Evolutionary conservation across 2,329 filamentous ascomycete species (phyloP), one percentile per base, ranked within the genome.

Genomic region (Colletotrichum somersetense): DNA sequence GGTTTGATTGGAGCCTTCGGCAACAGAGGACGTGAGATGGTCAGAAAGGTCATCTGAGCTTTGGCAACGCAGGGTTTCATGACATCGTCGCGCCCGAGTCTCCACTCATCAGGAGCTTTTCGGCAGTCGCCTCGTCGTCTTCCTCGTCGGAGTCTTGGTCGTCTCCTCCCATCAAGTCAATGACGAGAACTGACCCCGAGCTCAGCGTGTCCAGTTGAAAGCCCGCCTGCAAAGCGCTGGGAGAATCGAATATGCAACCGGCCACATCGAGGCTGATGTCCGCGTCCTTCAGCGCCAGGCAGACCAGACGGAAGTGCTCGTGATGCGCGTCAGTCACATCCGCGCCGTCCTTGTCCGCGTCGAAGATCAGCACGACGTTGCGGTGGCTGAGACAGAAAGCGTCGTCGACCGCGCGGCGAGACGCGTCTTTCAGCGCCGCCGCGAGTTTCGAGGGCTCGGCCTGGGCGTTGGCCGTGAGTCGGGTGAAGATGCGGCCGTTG

Each of bases 181-280:
- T 72, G 1, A 76, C 75, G 50, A 77, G 48, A 3, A 77, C 66
- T 2, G 74, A 70, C 5, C 73, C 75, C 2, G 75, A 73, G 53
- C 69, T 76, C 57, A 77, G 23, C 20, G 38, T 57, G 42, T 77
- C 75, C n/a, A 76, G 64, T 56, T 77, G 75, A 33, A 77, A 77
- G 0, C 75, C 75, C 2, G 75, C 75, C 58, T 74, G 65, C 42
- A 75, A 30, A n/a, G 72, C 62, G 14, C 63, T 68, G 1, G 53
- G 5, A 2, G 73, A 57, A 5, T 77, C 75, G 23, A 76, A 76
- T 2, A 77, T 59, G 52, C 75, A 77, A 3, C 75, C 75, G 0
- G 75, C 69, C 12, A 77, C 75, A n/a, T 72, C 74, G 5, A 77
- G 71, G 5, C 74, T 73, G 55, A 77, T 73, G 20, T 75, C 75